phyloP scores from a whole-genome alignment of 331 rosid species.

The Malus hybrid region DNA sequence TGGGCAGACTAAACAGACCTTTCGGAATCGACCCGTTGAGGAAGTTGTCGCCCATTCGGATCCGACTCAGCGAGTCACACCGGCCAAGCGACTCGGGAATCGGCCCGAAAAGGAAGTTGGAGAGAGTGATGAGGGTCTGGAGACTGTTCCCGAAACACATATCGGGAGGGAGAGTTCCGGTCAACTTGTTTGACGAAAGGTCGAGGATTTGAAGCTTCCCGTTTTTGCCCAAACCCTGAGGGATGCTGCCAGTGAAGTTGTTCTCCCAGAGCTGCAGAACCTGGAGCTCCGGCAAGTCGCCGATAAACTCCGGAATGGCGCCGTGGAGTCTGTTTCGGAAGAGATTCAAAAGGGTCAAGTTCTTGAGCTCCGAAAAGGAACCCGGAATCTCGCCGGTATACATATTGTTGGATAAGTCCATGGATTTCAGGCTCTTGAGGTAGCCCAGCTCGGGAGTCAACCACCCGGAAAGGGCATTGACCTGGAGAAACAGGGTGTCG shows the following conservation, averaged over 20 bases:
- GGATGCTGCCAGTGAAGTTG: slow-evolving; percentile 81
- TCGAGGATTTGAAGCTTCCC: slow-evolving; percentile 55
- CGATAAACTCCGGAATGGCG: slow-evolving; percentile 77
- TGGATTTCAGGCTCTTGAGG: slow-evolving; percentile 56
- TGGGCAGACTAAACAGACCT: slow-evolving; percentile 65
- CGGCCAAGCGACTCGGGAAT: slow-evolving; percentile 76
- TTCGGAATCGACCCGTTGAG: slow-evolving; percentile 83
- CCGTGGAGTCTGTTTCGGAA: slow-evolving; percentile 88
- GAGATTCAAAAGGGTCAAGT: slow-evolving; percentile 61
- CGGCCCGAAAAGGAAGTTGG: slow-evolving; percentile 69
- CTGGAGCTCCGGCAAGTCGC: slow-evolving; percentile 67
- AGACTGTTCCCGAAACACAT: slow-evolving; percentile 70
- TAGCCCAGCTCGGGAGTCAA: slow-evolving; percentile 59
- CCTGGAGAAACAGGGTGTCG: slow-evolving; percentile 74
- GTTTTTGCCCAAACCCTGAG: slow-evolving; percentile 66
- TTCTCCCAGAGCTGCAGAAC: slow-evolving; percentile 90
- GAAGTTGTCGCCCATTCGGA: slow-evolving; percentile 81
- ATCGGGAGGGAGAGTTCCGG: slow-evolving; percentile 69
- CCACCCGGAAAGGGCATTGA: slow-evolving; percentile 68
- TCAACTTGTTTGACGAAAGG: slow-evolving; percentile 79
- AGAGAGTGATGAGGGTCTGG: slow-evolving; percentile 58
- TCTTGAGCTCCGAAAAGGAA: slow-evolving; percentile 54
- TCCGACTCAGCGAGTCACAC: slow-evolving; percentile 60
- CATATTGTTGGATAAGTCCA: slow-evolving; percentile 85
- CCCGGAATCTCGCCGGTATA: slow-evolving; percentile 72